These are phyloP conservation scores for Penicillium paneum DNA, from an alignment of 2,329 filamentous ascomycete species.

Conservation along the genomic window DNA sequence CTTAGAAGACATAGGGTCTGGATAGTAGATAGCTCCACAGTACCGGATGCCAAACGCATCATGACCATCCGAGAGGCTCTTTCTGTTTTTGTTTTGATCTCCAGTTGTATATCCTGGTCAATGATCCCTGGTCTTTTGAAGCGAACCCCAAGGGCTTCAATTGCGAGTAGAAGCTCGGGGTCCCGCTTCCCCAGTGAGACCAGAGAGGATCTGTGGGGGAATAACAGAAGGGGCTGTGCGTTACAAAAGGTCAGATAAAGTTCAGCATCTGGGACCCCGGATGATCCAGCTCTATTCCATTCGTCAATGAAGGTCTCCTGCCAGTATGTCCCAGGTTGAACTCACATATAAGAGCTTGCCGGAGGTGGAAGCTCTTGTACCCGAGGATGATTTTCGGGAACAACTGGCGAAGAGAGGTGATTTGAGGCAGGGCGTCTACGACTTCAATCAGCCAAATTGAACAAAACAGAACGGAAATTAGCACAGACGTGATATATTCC, in stretches of 20 bases:
- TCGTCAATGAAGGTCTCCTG: neutral
- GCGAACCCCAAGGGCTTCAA: constrained; percentile 29
- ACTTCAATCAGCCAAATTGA: neutral
- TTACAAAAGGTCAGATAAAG: constrained; percentile 33
- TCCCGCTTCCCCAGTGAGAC: constrained; percentile 19
- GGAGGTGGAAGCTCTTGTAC: neutral
- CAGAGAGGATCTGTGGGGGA: constrained; percentile 18
- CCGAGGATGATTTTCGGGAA: neutral
- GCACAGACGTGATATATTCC: constrained; percentile 12
- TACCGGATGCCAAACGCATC: constrained; percentile 26
- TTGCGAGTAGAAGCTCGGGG: constrained; percentile 28
- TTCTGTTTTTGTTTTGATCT: constrained; percentile 19
- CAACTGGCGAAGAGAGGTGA: neutral
- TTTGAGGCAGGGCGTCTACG: neutral
- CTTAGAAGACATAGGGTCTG: constrained; percentile 35
- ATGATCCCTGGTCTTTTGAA: constrained; percentile 19
- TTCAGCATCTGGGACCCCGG: constrained; percentile 12
- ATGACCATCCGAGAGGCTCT: constrained; percentile 25
- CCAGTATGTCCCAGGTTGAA: rapidly evolving
- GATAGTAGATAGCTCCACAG: constrained; percentile 33
- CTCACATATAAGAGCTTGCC: neutral
- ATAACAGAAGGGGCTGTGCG: constrained; percentile 34
- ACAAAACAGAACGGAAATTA: neutral
- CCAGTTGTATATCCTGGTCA: constrained; percentile 8
- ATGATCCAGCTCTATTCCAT: neutral